phyloP scores from a whole-genome alignment of 108 stramenopile genomes.

The Cylindrotheca closterium region DNA sequence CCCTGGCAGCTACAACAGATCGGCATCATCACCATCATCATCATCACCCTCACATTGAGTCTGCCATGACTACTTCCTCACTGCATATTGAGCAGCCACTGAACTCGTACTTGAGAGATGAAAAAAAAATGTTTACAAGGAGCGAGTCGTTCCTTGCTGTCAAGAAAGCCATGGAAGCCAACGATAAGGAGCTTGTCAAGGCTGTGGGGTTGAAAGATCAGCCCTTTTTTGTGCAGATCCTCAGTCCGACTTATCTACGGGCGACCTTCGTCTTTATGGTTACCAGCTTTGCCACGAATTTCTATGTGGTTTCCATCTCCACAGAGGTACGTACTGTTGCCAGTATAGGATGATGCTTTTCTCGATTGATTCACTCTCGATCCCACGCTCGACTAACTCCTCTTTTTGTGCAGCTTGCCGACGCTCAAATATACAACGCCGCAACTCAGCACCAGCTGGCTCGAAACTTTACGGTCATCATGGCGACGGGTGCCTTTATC shows the following conservation, averaged over 20 bases:
- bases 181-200: not conserved
- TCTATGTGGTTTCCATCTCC: constrained; percentile 49
- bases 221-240: constrained; percentile 39
- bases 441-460: constrained; percentile 16
- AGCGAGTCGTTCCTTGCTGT: constrained; percentile 19
- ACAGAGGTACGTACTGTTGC: constrained; percentile 10
- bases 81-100: constrained; percentile 25
- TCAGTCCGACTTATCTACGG: constrained; percentile 28
- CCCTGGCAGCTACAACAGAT: not conserved
- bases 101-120: constrained; percentile 28
- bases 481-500: constrained; percentile 40
- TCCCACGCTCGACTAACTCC: too few species aligned
- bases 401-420: constrained; percentile 15
- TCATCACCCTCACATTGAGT: constrained; percentile 3
- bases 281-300: constrained; percentile 40
- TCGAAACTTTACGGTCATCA: constrained; percentile 36
- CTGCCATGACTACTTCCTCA: not conserved
- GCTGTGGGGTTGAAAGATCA: constrained; percentile 32
- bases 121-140: constrained; percentile 2
- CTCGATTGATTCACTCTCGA: too few species aligned
- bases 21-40: not conserved
- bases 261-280: constrained; percentile 38
- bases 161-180: not conserved
- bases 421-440: constrained; percentile 5
- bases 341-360: not conserved